Evolutionary conservation across 2,329 filamentous ascomycete genomes (phyloP), one percentile per base, ranked within the genome.

Genomic region (Coniochaeta sp.): DNA sequence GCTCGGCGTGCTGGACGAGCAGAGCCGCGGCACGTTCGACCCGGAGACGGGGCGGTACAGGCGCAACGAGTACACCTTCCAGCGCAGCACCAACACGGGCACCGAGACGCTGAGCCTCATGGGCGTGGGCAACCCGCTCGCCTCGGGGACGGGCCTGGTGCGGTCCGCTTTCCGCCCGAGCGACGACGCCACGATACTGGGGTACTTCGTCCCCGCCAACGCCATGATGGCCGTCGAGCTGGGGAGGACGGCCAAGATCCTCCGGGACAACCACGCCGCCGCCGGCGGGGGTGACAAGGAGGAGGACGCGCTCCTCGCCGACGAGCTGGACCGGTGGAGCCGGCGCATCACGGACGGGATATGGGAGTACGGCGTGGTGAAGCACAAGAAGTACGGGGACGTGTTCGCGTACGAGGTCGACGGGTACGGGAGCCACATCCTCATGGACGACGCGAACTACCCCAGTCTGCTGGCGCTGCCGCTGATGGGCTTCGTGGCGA

Each of bases 201-300:
- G 93, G 52, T 99, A 91, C 78, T 91, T 96, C 71, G 96, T 99
- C 65, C 95, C 95, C 0, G 88, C 91, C 40, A 99, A 99, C 70
- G 95, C 95, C 26, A 93, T 96, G 88, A 96, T 99, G 82, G 88
- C 91, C 2, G 90, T 93, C 0, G 92, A 99, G 73, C 79, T 99
- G 28, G 84, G 87, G 64, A 87, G 90, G 47, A 87, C 90, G 0
- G 86, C 91, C 0, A 78, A 80, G 6, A 79, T 96, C 22, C 81
- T 98, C n/a, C 76, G 77, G 58, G 78, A 79, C 6, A 84, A n/a
- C n/a, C n/a, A n/a, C n/a, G n/a, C n/a, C n/a, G n/a, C n/a, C n/a
- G n/a, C n/a, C n/a, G n/a, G n/a, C 80, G 1, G 61, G 62, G 7
- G 58, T 1, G 83, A 30, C n/a, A n/a, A n/a, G n/a, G n/a, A 82